Evolutionary conservation across 768 basidiomycete genomes (phyloP).

Genomic region (Hygrocybe coccinea): DNA sequence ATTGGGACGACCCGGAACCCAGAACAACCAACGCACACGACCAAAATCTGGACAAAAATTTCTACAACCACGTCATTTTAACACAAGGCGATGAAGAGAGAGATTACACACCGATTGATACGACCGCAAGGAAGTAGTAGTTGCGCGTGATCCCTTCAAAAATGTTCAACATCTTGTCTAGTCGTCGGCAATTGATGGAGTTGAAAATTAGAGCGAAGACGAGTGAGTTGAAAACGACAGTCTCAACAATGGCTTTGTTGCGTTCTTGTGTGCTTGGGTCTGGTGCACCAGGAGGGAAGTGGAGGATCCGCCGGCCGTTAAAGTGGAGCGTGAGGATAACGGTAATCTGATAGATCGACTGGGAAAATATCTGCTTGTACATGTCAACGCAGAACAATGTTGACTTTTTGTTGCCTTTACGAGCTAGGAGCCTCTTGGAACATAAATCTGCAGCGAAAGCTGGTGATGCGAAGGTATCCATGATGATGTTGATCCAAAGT

Average conservation of each 20-base stretch:
- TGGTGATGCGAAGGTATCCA: constrained; percentile 91
- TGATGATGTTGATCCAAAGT: constrained; percentile 98
- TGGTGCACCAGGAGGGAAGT: constrained; percentile 36
- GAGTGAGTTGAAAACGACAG: constrained; percentile 96
- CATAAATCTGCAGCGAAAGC: constrained; percentile 97
- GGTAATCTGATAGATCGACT: constrained; percentile 86
- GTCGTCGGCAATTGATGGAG: constrained; percentile 83
- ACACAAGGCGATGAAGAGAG: constrained; percentile 33
- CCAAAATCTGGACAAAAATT: constrained; percentile 78
- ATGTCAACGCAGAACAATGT: constrained; percentile 89
- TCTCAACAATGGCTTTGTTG: constrained; percentile 55
- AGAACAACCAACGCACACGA: constrained; percentile 85
- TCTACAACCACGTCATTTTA: constrained; percentile 42
- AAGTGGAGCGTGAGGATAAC: constrained; percentile 83
- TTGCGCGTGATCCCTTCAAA: constrained; percentile 80
- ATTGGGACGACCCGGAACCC: constrained; percentile 87
- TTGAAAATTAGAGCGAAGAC: constrained; percentile 98
- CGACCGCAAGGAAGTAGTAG: constrained; percentile 80
- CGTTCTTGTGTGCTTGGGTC: constrained; percentile 28
- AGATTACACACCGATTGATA: constrained; percentile 59
- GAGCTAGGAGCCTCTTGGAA: constrained; percentile 67
- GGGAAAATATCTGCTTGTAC: constrained; percentile 93
- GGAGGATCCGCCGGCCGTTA: constrained; percentile 73
- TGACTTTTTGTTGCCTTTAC: constrained; percentile 77
- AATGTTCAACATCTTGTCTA: constrained; percentile 84